Evolutionary conservation across 805 yeast species (phyloP).

Genomic region (Naumovozyma dairenensis): DNA sequence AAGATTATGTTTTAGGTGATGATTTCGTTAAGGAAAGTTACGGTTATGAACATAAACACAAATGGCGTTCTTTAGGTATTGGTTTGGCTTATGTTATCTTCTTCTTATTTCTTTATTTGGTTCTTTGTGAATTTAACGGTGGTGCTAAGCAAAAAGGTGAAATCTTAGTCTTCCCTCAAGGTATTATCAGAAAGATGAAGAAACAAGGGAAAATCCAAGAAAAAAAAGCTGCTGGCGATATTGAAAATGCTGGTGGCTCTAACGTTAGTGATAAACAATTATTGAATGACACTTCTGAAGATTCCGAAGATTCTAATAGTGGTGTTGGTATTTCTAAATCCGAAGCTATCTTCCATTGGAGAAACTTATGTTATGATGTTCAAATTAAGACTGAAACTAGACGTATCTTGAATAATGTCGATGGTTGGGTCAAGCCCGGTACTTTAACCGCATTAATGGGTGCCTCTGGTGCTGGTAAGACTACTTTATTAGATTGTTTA

Average conservation of each 20-base stretch:
- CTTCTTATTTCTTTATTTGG: constrained; percentile 41
- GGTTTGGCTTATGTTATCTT: constrained; percentile 40
- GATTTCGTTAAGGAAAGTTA: constrained; percentile 34
- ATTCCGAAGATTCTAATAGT: constrained; percentile 6
- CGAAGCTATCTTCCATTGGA: constrained; percentile 64
- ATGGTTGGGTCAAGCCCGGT: constrained; percentile 80
- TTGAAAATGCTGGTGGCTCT: constrained; percentile 9
- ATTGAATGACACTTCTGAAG: constrained; percentile 14
- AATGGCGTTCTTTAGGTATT: constrained; percentile 58
- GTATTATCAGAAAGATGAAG: constrained; percentile 37
- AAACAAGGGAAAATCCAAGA: constrained; percentile 25
- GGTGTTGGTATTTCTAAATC: constrained; percentile 23
- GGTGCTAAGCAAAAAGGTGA: constrained; percentile 57
- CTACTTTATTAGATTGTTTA: constrained; percentile 60
- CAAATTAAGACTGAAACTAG: constrained; percentile 51
- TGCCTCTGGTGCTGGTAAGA: constrained; percentile 75
- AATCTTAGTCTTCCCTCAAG: constrained; percentile 42
- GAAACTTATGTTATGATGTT: constrained; percentile 61
- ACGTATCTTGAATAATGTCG: constrained; percentile 52
- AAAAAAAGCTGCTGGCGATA: constrained; percentile 3
- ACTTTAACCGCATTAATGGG: constrained; percentile 73
- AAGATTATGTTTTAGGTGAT: constrained; percentile 37
- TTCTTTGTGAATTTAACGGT: constrained; percentile 40
- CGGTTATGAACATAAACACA: constrained; percentile 34
- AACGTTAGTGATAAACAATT: constrained; percentile 17